A percentile compares a stretch with the other conserved stretches of the same genome.
Conservation (phyloP, 495 filamentous ascomycete genomes). For the Penicillium subrubescens region DNA sequence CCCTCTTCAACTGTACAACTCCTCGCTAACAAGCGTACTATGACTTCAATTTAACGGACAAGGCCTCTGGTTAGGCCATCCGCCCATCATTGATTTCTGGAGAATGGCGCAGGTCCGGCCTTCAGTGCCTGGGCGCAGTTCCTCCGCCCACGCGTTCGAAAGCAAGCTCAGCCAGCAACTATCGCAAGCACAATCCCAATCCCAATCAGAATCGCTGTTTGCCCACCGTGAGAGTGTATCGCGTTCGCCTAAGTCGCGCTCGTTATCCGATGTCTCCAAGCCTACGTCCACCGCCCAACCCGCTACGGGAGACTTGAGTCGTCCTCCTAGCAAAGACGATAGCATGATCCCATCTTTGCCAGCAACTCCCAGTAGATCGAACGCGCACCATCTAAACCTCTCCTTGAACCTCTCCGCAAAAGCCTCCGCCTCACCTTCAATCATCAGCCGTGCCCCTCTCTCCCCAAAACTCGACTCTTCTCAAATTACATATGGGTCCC, state of each 20-base stretch:
- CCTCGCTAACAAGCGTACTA: background rate
- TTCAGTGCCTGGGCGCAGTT: constrained; percentile 26
- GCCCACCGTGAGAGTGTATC: constrained; percentile 22
- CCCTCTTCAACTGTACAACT: background rate
- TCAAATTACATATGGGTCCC: constrained; percentile 74
- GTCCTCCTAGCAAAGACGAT: constrained; percentile 73
- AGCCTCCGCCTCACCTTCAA: constrained; percentile 53
- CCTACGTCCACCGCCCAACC: constrained; percentile 31
- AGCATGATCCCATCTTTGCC: constrained; percentile 63
- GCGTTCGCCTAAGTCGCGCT: constrained; percentile 43
- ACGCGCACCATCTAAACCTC: constrained; percentile 61
- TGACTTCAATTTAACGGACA: background rate
- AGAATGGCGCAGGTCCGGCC: constrained; percentile 31
- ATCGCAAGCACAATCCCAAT: constrained; percentile 23
- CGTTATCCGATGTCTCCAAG: constrained; percentile 47
- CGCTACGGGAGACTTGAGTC: constrained; percentile 31
- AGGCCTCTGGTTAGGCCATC: background rate
- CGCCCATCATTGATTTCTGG: constrained; percentile 9
- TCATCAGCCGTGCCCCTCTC: constrained; percentile 67
- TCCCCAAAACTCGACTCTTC: constrained; percentile 84
- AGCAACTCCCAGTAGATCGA: constrained; percentile 65
- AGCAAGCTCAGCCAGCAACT: constrained; percentile 49
- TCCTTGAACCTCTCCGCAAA: constrained; percentile 74
- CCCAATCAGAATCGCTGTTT: constrained; percentile 25
- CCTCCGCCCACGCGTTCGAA: constrained; percentile 33